These are phyloP conservation scores for Euphorbia pulcherrima DNA, from an alignment of 345 rosid species.

Conservation along the genomic window DNA sequence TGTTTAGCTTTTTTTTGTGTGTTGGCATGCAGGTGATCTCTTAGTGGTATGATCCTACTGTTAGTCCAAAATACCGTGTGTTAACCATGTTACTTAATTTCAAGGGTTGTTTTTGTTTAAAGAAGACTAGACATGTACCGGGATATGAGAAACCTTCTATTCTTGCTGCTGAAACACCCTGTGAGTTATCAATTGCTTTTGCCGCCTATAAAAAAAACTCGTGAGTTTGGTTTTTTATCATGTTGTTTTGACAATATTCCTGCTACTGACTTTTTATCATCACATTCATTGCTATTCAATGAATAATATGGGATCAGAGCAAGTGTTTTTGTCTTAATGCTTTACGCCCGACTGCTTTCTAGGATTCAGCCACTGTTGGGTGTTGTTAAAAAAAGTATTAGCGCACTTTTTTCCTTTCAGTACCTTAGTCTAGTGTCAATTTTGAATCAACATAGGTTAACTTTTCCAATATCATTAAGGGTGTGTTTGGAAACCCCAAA, in stretches of 20 bases:
- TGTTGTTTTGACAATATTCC: neutral
- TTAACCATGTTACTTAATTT: slow-evolving; percentile 14
- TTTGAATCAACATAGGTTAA: neutral
- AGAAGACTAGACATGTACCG: slow-evolving; percentile 28
- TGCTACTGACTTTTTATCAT: neutral
- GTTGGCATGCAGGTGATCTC: slow-evolving; percentile 8
- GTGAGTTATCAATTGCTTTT: slow-evolving; percentile 35
- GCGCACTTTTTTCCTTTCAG: neutral
- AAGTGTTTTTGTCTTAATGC: neutral
- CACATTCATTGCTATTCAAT: neutral
- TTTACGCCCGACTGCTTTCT: neutral
- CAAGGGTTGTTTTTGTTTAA: slow-evolving; percentile 49
- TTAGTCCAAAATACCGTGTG: neutral
- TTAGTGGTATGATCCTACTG: slow-evolving; percentile 7
- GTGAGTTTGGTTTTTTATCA: neutral
- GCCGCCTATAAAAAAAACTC: neutral
- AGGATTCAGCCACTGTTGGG: neutral
- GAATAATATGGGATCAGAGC: neutral
- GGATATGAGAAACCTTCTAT: slow-evolving; percentile 65
- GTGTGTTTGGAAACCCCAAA: too few relatives aligned
- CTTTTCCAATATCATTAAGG: neutral
- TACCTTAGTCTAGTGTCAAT: neutral
- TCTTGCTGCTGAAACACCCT: slow-evolving; percentile 74
- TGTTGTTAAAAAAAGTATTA: neutral
- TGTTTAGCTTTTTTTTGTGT: neutral